Conservation (phyloP, 2,329 filamentous ascomycete species). For the Trichoderma sp. region DNA sequence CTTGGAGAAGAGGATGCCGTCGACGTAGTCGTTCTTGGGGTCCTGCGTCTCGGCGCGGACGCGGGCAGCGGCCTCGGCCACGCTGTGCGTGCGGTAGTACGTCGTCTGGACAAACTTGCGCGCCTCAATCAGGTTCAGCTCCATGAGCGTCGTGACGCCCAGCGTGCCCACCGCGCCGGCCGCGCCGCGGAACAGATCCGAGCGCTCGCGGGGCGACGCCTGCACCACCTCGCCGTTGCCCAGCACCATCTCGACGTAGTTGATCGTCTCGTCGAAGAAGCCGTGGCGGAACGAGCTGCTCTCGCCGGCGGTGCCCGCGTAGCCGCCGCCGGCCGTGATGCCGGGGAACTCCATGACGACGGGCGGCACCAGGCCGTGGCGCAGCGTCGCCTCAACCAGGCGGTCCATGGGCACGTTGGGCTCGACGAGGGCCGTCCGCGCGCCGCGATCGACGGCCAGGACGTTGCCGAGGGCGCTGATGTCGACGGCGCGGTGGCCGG, state of each 20-base stretch:
- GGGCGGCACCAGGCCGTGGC: slow-evolving; percentile 66
- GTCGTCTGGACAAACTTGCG: slow-evolving; percentile 62
- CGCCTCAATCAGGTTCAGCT: slow-evolving; percentile 63
- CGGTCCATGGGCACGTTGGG: slow-evolving; percentile 76
- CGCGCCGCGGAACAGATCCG: slow-evolving; percentile 65
- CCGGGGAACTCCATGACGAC: slow-evolving; percentile 78
- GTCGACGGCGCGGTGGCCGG: slow-evolving; percentile 51
- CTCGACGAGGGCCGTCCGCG: slow-evolving; percentile 66
- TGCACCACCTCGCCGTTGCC: slow-evolving; percentile 65
- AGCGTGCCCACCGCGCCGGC: slow-evolving; percentile 69
- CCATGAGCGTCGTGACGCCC: slow-evolving; percentile 66
- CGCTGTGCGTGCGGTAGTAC: slow-evolving; percentile 57
- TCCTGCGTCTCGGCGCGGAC: slow-evolving; percentile 51
- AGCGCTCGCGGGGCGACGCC: slow-evolving; percentile 45
- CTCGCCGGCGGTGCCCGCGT: slow-evolving; percentile 70
- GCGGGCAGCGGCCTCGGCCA: slow-evolving; percentile 49
- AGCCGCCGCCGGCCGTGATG: slow-evolving; percentile 73
- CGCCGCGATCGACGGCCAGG: slow-evolving; percentile 58
- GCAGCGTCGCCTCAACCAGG: slow-evolving; percentile 65
- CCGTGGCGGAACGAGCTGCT: slow-evolving; percentile 70
- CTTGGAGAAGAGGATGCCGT: slow-evolving; percentile 67
- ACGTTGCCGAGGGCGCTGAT: slow-evolving; percentile 66
- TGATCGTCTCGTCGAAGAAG: slow-evolving; percentile 68
- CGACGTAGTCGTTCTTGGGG: slow-evolving; percentile 65
- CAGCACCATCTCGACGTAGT: slow-evolving; percentile 67